Evolutionary conservation across 371 early-diverging fungal species (phyloP), one percentile per base, ranked within the genome.

Genomic region (Lichtheimia ramosa): DNA sequence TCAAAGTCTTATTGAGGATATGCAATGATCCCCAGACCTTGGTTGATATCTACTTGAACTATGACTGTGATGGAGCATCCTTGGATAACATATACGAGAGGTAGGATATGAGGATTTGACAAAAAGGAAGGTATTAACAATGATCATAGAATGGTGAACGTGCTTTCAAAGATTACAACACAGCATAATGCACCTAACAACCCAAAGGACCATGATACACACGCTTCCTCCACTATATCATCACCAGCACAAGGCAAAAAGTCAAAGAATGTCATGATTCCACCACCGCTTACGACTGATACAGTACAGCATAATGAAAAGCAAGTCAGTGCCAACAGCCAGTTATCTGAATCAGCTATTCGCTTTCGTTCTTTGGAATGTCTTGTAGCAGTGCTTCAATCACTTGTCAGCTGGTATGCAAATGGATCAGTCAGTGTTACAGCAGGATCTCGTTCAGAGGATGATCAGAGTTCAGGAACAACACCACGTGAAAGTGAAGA

Each of bases 21-120:
- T 83, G 95, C 58, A 72, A 83, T 25, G 91, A 93, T 63, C 94
- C 96, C n/a, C 84, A 89, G 42, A 82, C 92, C 0, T 74, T 97
- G 8, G 96, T 98, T 3, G 99, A 98, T 66, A 83, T 98, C 27
- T 98, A 96, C 59, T 80, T 98, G 41, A 97, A 97, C 75, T 97
- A 96, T 69, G 99, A 98, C 73, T 98, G 99, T 69, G 93, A 80
- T 61, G 50, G 73, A 10, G 68, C 68, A 43, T 77, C 83, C 2
- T 28, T 81, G 25, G 82, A 79, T 46, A 83, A 81, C 57, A 80
- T 81, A 39, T 83, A 81, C 54, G 84, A 83, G 51, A 66, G 83
- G 75, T 71, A 62, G 21, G 62, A 3, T 1, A 27, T n/a, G 7
- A 16, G 54, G 48, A 18, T 15, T 54, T 6, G 15, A 16, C 42